A percentile compares a stretch with the other conserved stretches of the same genome.
Conservation (phyloP, 768 basidiomycete genomes). For the Pleurotus citrinopileatus region DNA sequence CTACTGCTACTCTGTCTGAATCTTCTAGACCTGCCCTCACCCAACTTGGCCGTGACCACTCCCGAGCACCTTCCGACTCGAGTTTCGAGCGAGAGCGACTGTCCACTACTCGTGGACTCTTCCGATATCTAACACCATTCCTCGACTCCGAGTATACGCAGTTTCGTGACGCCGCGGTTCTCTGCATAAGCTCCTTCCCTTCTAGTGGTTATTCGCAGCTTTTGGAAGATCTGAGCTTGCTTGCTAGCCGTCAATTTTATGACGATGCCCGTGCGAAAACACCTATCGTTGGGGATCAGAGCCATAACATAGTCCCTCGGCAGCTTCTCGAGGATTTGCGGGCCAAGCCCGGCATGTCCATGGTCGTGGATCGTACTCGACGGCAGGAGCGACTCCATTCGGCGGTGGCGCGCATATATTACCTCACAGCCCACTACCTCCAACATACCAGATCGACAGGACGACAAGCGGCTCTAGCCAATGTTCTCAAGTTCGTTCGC, state of each 20-base stretch:
- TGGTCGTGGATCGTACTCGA: slow-evolving; percentile 54
- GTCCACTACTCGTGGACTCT: slow-evolving; percentile 78
- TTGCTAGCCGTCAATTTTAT: slow-evolving; percentile 80
- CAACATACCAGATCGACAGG: slow-evolving; percentile 67
- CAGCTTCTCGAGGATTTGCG: slow-evolving; percentile 66
- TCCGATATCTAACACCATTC: slow-evolving; percentile 83
- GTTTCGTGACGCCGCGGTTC: slow-evolving; percentile 83
- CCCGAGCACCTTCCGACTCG: slow-evolving; percentile 66
- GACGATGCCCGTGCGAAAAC: slow-evolving; percentile 61
- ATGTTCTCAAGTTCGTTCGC: slow-evolving; percentile 83
- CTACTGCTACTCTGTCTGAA: slow-evolving; percentile 72
- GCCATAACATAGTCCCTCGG: slow-evolving; percentile 38
- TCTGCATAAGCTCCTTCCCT: slow-evolving; percentile 87
- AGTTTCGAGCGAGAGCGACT: slow-evolving; percentile 81
- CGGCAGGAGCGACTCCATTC: slow-evolving; percentile 80
- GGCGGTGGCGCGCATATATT: slow-evolving; percentile 86
- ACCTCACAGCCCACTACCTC: slow-evolving; percentile 75
- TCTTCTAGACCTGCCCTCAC: slow-evolving; percentile 50
- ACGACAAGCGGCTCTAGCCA: slow-evolving; percentile 69
- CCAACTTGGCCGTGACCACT: slow-evolving; percentile 60
- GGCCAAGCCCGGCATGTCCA: slow-evolving; percentile 41
- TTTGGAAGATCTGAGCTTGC: slow-evolving; percentile 77
- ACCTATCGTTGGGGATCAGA: slow-evolving; percentile 33
- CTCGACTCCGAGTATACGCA: slow-evolving; percentile 81
- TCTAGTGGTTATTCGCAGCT: slow-evolving; percentile 73